Evolutionary conservation across 2,329 filamentous ascomycete species (phyloP).

Genomic region (Zarea fungicola): DNA sequence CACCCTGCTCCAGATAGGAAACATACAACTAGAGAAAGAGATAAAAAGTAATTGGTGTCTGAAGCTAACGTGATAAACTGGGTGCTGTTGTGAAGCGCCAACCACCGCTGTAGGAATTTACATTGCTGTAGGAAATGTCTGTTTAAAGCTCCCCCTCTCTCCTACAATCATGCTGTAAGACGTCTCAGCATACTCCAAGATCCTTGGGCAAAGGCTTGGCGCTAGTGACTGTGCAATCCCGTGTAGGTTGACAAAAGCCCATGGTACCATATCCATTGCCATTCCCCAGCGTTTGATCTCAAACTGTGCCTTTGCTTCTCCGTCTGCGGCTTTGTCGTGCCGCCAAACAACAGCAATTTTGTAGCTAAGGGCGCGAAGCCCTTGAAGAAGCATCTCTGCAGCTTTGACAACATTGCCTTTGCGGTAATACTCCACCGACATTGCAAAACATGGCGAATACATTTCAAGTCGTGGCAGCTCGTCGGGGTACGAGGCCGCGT

Average conservation of each 20-base stretch:
- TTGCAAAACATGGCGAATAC: not conserved
- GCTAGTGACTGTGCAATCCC: conserved; percentile 16
- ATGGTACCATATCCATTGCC: not conserved
- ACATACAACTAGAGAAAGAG: no score
- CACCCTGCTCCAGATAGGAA: no score
- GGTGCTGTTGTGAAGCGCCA: no score
- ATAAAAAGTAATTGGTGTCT: no score
- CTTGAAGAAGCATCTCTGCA: conserved; percentile 15
- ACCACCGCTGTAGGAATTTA: no score
- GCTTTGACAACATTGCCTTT: conserved; percentile 8
- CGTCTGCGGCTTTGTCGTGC: not conserved
- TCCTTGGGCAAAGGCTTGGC: conserved; percentile 7
- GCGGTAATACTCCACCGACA: not conserved
- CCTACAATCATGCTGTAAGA: conserved; percentile 23
- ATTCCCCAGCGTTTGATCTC: conserved; percentile 3
- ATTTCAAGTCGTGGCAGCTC: not conserved
- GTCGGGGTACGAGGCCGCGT: not conserved
- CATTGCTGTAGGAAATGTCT: not conserved
- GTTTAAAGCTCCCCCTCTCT: conserved; percentile 16
- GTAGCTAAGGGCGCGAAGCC: conserved; percentile 6
- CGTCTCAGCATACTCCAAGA: conserved; percentile 16
- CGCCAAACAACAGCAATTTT: not conserved
- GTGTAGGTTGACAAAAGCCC: not conserved
- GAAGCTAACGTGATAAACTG: no score
- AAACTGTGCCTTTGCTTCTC: not conserved